Evolutionary conservation across 768 basidiomycete species (phyloP), one percentile per base, ranked within the genome.

Genomic region (Pisolithus albus): DNA sequence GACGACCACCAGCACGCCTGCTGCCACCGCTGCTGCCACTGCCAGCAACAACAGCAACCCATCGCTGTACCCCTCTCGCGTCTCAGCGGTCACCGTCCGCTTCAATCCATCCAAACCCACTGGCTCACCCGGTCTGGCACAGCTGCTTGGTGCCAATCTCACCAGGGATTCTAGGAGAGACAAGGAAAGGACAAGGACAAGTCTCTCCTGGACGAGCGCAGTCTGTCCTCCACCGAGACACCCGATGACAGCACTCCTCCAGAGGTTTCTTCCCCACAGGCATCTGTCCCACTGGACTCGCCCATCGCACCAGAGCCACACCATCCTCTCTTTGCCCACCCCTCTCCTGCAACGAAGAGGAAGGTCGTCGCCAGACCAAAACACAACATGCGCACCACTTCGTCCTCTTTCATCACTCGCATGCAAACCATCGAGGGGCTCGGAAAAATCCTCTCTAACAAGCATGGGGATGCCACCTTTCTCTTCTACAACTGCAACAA

Each of bases 401-500:
- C 86, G 5, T 95, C 94, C 21, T 89, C 89, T 2, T 97, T 97
- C 67, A 87, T 97, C 56, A 86, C 89, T 2, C 81, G 93, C 28
- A 73, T 92, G 45, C 92, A 95, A 59, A 84, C 79, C 50, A 75
- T 79, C 39, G 93, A 96, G 63, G 88, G 86, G 42, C 70, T 91
- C 51, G 76, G 75, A 26, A 87, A 82, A 68, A 73, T 73, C 13
- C 74, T 95, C 24, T 79, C 84, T 52, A 77, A 83, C 15, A 89
- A 86, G 65, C 83, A 86, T 52, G 92, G 90, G n/a, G 92, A 95
- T 49, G 76, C 76, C 5, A 87, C 86, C 1, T 92, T 90, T 68
- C 66, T 90, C 30, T 93, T 95, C 67, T 94, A 91, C 69, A 95
- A 93, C 62, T 68, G 80, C n/a, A 78, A 81, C 16, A 92, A 92